Conservation (phyloP, 768 basidiomycete genomes). For the Mycena vitilis region DNA sequence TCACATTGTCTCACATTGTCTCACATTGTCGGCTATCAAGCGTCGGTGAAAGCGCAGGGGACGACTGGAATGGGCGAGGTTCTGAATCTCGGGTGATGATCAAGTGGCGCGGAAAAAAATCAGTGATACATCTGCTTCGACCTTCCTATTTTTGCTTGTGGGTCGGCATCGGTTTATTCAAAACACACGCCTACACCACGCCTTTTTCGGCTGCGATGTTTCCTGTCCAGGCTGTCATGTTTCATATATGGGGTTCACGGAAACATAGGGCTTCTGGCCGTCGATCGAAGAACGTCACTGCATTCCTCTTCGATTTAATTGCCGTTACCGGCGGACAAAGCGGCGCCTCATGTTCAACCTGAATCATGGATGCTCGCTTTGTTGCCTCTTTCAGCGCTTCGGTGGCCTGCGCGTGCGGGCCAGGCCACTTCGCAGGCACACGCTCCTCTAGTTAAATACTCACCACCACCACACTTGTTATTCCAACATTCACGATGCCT, state of each 20-base stretch:
- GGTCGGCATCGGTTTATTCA: not conserved
- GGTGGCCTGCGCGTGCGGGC: constrained; percentile 13
- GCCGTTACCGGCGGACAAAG: constrained; percentile 20
- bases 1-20: not conserved
- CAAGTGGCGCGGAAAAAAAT: constrained; percentile 16
- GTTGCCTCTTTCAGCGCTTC: constrained; percentile 5
- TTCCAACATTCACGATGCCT: constrained; percentile 9
- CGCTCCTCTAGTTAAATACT: constrained; percentile 5
- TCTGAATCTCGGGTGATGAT: constrained; percentile 14
- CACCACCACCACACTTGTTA: constrained; percentile 10
- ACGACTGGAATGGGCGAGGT: not conserved
- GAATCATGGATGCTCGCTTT: constrained; percentile 16
- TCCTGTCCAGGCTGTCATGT: not conserved
- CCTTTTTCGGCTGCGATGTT: constrained; percentile 1
- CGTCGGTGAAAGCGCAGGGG: not conserved
- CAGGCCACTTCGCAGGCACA: constrained; percentile 1
- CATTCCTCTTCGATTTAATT: not conserved
- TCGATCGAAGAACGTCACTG: not conserved
- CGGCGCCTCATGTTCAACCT: constrained; percentile 25
- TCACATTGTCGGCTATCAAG: not conserved
- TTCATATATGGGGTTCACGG: too few species aligned
- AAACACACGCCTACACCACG: constrained; percentile 15
- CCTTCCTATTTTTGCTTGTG: not conserved
- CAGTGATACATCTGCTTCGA: constrained; percentile 5
- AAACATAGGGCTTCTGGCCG: too few species aligned